Conservation (phyloP, 2,329 filamentous ascomycete species). For the Trichophyton mentagrophytes region DNA sequence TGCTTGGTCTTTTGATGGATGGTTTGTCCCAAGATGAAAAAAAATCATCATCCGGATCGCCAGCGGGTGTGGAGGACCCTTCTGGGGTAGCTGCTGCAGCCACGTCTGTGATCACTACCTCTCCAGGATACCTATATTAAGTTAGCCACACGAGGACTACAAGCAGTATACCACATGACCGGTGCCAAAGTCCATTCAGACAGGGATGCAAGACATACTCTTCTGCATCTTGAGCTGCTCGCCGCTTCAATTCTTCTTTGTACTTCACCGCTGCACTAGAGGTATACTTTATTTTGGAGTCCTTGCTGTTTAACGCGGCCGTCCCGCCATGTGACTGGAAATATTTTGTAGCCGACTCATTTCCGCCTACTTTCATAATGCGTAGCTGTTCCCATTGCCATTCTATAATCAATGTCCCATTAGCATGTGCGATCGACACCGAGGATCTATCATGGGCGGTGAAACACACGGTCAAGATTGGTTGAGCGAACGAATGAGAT, state of each 20-base stretch:
- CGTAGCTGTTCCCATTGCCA: slow-evolving; percentile 99
- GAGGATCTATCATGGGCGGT: background rate
- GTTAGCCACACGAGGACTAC: slow-evolving; percentile 5
- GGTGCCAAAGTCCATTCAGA: background rate
- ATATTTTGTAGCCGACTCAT: slow-evolving; percentile 95
- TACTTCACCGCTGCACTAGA: slow-evolving; percentile 91
- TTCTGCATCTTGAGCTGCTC: slow-evolving; percentile 68
- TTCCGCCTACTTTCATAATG: slow-evolving; percentile 95
- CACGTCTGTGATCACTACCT: slow-evolving; percentile 73
- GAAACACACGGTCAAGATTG: slow-evolving; percentile 82
- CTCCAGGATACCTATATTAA: slow-evolving; percentile 58
- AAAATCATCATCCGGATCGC: slow-evolving; percentile 80
- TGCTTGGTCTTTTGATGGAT: slow-evolving; percentile 88
- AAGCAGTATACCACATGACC: background rate
- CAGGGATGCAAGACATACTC: slow-evolving; percentile 48
- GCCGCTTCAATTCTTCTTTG: slow-evolving; percentile 86
- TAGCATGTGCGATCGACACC: slow-evolving; percentile 12
- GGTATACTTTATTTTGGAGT: slow-evolving; percentile 92
- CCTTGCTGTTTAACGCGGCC: slow-evolving; percentile 88
- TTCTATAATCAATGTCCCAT: slow-evolving; percentile 38
- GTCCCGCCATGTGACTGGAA: slow-evolving; percentile 94
- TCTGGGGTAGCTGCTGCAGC: slow-evolving; percentile 47
- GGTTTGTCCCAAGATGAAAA: slow-evolving; percentile 99
- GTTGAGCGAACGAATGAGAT: slow-evolving; percentile 98
- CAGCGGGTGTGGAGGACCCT: slow-evolving; percentile 61